A percentile compares a stretch with the other conserved stretches of the same genome.
Conservation (phyloP, 192 early-diverging fungal genomes). For the Rhizophagus sp. region DNA sequence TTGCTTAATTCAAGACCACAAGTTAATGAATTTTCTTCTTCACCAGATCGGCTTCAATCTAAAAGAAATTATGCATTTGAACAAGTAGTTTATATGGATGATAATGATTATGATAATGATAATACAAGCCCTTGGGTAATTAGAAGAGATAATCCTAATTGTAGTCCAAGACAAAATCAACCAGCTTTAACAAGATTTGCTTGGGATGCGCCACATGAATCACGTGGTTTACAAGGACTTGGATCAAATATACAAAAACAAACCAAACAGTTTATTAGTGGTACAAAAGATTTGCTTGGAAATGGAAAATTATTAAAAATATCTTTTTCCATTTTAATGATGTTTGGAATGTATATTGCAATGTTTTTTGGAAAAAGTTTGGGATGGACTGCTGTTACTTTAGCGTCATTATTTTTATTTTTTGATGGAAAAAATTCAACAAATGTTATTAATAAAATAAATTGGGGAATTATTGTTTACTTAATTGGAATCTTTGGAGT, state of each 20-base stretch:
- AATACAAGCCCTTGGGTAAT: neutral
- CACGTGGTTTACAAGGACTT: neutral
- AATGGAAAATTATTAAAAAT: neutral
- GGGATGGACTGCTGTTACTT: neutral
- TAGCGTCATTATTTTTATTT: neutral
- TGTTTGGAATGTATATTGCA: conserved; percentile 8
- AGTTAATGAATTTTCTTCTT: neutral
- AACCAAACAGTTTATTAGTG: neutral
- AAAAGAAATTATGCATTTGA: conserved; percentile 1
- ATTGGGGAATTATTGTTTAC: neutral
- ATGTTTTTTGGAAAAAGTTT: conserved; percentile 1
- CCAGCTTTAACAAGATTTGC: neutral
- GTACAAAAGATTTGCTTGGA: neutral
- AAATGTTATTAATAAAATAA: neutral
- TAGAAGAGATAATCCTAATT: neutral
- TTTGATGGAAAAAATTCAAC: neutral
- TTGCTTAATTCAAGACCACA: neutral
- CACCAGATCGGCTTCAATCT: neutral
- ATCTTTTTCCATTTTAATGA: neutral
- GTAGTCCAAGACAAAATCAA: neutral
- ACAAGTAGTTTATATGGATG: neutral
- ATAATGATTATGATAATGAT: neutral
- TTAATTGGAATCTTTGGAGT: conserved; percentile 10
- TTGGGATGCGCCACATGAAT: neutral
- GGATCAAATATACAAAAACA: conserved; percentile 7